These are phyloP conservation scores for Rhodotorula graminis DNA, from an alignment of 768 basidiomycete species.

Conservation along the genomic window DNA sequence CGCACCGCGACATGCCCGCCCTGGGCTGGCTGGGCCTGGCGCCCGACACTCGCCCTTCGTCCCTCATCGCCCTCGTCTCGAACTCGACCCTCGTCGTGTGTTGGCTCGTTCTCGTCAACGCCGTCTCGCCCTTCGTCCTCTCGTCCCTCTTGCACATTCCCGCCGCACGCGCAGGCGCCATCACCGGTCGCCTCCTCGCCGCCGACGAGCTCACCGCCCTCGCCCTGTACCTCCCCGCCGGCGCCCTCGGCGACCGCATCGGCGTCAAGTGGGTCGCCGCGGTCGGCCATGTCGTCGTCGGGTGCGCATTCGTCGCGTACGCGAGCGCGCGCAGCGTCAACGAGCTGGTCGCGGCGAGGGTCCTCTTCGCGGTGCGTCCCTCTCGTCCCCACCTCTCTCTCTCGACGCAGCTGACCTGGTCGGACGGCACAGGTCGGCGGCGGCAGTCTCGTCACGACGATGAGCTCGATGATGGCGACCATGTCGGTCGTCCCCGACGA, in stretches of 20 bases:
- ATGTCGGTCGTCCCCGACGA: background rate
- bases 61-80: constrained; percentile 14
- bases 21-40: background rate
- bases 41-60: fast-evolving
- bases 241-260: constrained; percentile 5
- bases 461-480: constrained; percentile 8
- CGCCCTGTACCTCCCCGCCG: constrained; percentile 24
- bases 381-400: background rate
- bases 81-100: constrained; percentile 25
- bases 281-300: constrained; percentile 8
- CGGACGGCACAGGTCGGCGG: constrained; percentile 8
- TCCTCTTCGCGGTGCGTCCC: constrained; percentile 27
- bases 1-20: background rate
- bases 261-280: constrained; percentile 16
- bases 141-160: constrained; percentile 6
- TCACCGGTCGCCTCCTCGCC: constrained; percentile 26
- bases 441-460: constrained; percentile 5
- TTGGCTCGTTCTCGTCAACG: constrained; percentile 36
- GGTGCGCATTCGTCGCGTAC: constrained; percentile 8
- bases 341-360: constrained; percentile 5
- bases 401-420: background rate
- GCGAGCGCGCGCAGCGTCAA: constrained; percentile 1
- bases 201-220: constrained; percentile 37
- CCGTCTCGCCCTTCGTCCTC: constrained; percentile 27
- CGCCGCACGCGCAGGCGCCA: background rate